Percentiles rank a stretch among this genome's conserved stretches.
Conservation (phyloP, 2,329 filamentous ascomycete species). For the Nannizzia gypsea region DNA sequence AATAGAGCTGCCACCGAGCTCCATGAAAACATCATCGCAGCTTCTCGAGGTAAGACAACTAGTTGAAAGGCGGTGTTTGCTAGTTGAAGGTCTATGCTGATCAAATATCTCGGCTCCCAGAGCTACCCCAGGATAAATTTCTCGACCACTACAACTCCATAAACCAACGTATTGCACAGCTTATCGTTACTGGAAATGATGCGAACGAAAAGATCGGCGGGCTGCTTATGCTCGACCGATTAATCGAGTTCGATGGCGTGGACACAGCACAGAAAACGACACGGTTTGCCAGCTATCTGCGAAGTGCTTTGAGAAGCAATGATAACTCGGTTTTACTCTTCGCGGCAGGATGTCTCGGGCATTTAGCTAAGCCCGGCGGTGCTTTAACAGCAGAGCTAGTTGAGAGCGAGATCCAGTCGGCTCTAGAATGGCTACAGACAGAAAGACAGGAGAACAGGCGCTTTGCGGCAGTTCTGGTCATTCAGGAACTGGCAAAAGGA, state of each 20-base stretch:
- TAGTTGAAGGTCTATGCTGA: not conserved
- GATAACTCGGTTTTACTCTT: constrained; percentile 84
- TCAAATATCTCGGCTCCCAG: constrained; percentile 31
- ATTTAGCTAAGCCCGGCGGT: constrained; percentile 82
- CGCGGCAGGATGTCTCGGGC: constrained; percentile 77
- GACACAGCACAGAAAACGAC: constrained; percentile 90
- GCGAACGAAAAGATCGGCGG: constrained; percentile 82
- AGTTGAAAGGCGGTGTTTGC: not conserved
- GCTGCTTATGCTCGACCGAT: constrained; percentile 77
- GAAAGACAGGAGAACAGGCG: constrained; percentile 86
- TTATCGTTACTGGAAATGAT: constrained; percentile 78
- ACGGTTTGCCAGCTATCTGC: constrained; percentile 81
- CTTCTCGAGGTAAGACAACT: constrained; percentile 33
- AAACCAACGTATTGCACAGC: constrained; percentile 52
- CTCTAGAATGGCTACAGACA: constrained; percentile 91
- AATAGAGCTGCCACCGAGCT: constrained; percentile 40
- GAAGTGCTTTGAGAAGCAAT: constrained; percentile 76
- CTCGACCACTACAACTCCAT: constrained; percentile 55
- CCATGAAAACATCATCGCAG: constrained; percentile 34
- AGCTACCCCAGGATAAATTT: constrained; percentile 73
- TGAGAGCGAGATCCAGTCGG: constrained; percentile 91
- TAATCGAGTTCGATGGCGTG: constrained; percentile 93
- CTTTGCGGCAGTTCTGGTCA: constrained; percentile 82
- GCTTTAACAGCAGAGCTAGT: constrained; percentile 91
- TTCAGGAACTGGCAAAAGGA: constrained; percentile 81